Evolutionary conservation across 805 yeast genomes (phyloP).

Genomic region (Pichia cephalocereana): DNA sequence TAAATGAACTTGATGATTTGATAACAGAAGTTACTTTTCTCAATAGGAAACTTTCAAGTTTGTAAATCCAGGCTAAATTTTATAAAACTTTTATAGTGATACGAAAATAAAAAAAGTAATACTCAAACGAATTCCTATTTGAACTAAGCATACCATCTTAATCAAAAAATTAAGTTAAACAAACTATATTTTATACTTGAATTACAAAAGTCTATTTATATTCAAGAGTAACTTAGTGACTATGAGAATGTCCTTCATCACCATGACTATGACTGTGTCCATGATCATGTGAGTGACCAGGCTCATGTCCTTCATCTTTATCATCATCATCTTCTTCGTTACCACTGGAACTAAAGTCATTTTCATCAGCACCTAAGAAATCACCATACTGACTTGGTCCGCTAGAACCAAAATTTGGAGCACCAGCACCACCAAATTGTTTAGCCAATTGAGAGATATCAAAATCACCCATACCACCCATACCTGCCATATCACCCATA

Average conservation of each 20-base stretch:
- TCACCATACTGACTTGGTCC: slow-evolving; percentile 14
- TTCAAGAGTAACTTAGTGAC: background rate
- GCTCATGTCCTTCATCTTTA: slow-evolving; percentile 1
- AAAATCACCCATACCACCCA: slow-evolving; percentile 9
- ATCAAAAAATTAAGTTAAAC: too few relatives aligned
- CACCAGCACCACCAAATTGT: slow-evolving; percentile 41
- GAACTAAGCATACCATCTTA: too few relatives aligned
- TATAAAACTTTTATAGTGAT: too few relatives aligned
- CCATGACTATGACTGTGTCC: slow-evolving; percentile 1
- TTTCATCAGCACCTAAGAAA: slow-evolving; percentile 12
- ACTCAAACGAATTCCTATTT: too few relatives aligned
- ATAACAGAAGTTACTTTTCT: background rate
- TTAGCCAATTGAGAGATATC: slow-evolving; percentile 21
- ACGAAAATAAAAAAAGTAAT: too few relatives aligned
- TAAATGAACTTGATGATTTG: background rate
- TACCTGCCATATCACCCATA: slow-evolving; percentile 6
- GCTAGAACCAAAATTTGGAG: slow-evolving; percentile 33
- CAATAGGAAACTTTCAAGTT: background rate
- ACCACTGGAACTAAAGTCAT: slow-evolving; percentile 23
- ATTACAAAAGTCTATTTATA: background rate
- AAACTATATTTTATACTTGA: background rate
- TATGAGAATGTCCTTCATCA: background rate
- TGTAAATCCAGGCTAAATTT: background rate
- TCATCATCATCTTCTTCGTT: slow-evolving; percentile 20
- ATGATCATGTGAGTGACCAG: background rate